phyloP scores from a whole-genome alignment of 2,329 filamentous ascomycete species.

The Ilyonectria robusta region DNA sequence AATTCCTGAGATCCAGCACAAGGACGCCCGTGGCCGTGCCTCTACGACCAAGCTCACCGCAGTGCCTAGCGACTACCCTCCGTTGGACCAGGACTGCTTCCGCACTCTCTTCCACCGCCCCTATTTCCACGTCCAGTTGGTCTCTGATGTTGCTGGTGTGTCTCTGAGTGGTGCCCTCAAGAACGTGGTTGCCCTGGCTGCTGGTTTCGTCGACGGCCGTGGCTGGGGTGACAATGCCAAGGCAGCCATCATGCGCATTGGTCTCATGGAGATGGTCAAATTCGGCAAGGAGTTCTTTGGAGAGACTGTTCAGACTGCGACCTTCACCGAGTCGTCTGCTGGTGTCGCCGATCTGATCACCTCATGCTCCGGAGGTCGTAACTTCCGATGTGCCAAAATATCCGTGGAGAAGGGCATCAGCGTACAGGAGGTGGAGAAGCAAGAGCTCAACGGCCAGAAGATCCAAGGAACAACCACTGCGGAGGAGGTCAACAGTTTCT shows the following conservation, averaged over 20 bases:
- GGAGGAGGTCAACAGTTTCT: constrained; percentile 89
- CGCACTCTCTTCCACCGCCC: constrained; percentile 92
- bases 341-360: constrained; percentile 97
- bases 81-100: constrained; percentile 87
- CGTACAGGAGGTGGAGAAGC: constrained; percentile 89
- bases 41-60: constrained; percentile 80
- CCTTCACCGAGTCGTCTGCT: constrained; percentile 97
- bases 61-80: constrained; percentile 85
- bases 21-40: constrained; percentile 76
- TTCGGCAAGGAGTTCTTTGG: constrained; percentile 96
- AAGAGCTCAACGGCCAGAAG: constrained; percentile 96
- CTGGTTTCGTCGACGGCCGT: constrained; percentile 94
- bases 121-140: constrained; percentile 97
- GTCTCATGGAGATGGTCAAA: constrained; percentile 94
- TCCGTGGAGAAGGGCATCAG: constrained; percentile 83
- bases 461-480: constrained; percentile 95
- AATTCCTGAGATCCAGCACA: constrained; percentile 73
- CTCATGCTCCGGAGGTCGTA: constrained; percentile 90
- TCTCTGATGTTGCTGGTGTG: constrained; percentile 95
- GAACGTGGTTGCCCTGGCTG: constrained; percentile 95
- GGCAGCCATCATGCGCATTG: constrained; percentile 97
- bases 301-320: constrained; percentile 82
- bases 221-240: constrained; percentile 99
- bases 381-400: constrained; percentile 94
- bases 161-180: constrained; percentile 95